These are phyloP conservation scores for Kokia cookei DNA, from an alignment of 441 rosid genomes.

Conservation along the genomic window DNA sequence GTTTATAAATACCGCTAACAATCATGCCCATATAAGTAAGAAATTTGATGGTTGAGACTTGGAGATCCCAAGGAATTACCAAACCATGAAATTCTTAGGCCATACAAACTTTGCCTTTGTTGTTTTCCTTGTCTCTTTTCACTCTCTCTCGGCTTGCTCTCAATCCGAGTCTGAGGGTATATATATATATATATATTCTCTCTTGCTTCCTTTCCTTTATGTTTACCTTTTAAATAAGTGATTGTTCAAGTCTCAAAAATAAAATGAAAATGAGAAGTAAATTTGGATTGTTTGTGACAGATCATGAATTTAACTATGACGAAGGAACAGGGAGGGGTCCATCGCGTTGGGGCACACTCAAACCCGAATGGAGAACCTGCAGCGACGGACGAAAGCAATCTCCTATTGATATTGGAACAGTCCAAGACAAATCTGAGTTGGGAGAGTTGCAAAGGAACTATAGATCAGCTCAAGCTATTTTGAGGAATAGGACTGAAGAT, in stretches of 20 bases:
- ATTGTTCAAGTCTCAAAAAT: no score
- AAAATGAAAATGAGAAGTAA: background rate
- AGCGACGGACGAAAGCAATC: constrained; percentile 42
- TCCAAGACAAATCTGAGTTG: constrained; percentile 7
- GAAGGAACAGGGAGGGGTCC: constrained; percentile 37
- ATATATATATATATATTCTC: background rate
- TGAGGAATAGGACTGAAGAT: constrained; percentile 39
- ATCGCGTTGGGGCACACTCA: constrained; percentile 22
- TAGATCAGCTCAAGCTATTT: constrained; percentile 33
- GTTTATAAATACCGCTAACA: background rate
- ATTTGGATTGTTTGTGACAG: constrained; percentile 14
- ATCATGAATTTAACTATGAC: constrained; percentile 30
- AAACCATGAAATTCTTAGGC: background rate
- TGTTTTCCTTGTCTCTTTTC: background rate
- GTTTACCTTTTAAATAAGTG: background rate
- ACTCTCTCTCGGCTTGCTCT: constrained; percentile 3
- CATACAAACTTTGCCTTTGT: background rate
- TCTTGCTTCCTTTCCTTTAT: background rate
- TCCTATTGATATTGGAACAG: constrained; percentile 49
- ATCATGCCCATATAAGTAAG: background rate
- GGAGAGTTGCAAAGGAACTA: constrained; percentile 31
- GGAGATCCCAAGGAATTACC: background rate
- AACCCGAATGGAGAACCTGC: background rate
- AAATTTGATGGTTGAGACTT: background rate
- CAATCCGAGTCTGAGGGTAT: background rate